Percentiles rank a stretch among this genome's conserved stretches.
phyloP scores from a whole-genome alignment of 371 early-diverging fungal species.

The Circinella umbellata region DNA sequence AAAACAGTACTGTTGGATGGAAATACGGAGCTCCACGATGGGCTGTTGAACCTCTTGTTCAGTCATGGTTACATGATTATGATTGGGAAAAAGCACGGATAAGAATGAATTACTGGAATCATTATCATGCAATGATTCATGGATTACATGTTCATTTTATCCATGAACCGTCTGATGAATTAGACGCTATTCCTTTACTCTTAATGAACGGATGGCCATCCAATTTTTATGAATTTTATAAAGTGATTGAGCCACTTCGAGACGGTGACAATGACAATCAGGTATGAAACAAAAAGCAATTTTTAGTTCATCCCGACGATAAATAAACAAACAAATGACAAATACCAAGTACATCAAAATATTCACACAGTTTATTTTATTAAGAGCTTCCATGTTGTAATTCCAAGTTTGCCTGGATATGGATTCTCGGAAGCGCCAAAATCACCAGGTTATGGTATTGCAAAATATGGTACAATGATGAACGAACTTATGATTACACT shows the following conservation, averaged over 20 bases:
- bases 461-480: slow-evolving; percentile 43
- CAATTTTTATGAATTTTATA: slow-evolving; percentile 66
- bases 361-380: background rate
- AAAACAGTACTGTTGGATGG: slow-evolving; percentile 50
- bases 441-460: slow-evolving; percentile 39
- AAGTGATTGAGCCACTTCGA: slow-evolving; percentile 50
- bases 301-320: background rate
- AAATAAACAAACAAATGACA: background rate
- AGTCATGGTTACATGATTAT: slow-evolving; percentile 50
- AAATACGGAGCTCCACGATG: slow-evolving; percentile 50
- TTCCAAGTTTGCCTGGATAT: slow-evolving; percentile 67
- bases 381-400: slow-evolving; percentile 62
- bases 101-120: slow-evolving; percentile 51
- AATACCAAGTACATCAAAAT: background rate
- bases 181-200: slow-evolving; percentile 64
- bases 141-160: slow-evolving; percentile 62
- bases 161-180: slow-evolving; percentile 51
- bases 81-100: slow-evolving; percentile 48
- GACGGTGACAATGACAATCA: slow-evolving; percentile 34
- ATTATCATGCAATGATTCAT: slow-evolving; percentile 56
- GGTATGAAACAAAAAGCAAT: slow-evolving; percentile 13
- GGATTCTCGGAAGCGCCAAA: slow-evolving; percentile 63
- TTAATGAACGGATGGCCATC: slow-evolving; percentile 76
- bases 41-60: slow-evolving; percentile 47
- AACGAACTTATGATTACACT: slow-evolving; percentile 59